Evolutionary conservation across 1,284 basidiomycete genomes (phyloP).

Genomic region (Moesziomyces antarcticus): DNA sequence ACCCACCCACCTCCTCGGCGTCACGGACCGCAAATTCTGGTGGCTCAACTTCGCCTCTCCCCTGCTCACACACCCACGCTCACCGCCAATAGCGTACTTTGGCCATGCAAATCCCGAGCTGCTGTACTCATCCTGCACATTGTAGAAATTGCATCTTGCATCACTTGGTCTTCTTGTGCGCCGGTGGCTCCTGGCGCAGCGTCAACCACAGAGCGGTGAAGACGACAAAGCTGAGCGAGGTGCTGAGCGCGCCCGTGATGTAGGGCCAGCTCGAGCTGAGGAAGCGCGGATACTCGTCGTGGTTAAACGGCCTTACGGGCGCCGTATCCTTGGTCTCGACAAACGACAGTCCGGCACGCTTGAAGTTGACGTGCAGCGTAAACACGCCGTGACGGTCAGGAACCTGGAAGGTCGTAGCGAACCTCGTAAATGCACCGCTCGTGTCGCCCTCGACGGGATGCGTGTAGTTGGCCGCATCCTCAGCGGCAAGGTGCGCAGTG

Average conservation of each 20-base stretch:
- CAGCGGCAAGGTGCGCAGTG: slow-evolving; percentile 46
- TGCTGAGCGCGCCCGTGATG: slow-evolving; percentile 88
- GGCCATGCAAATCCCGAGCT: slow-evolving; percentile 10
- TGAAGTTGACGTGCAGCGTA: slow-evolving; percentile 90
- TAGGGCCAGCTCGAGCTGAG: slow-evolving; percentile 94
- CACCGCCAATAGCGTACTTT: slow-evolving; percentile 17
- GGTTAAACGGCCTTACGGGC: slow-evolving; percentile 89
- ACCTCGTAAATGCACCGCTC: slow-evolving; percentile 70
- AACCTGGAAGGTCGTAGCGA: slow-evolving; percentile 81
- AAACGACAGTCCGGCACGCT: slow-evolving; percentile 83
- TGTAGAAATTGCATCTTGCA: not conserved
- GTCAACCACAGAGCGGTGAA: slow-evolving; percentile 84
- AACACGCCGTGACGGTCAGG: slow-evolving; percentile 98
- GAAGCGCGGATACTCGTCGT: slow-evolving; percentile 94
- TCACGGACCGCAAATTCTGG: slow-evolving; percentile 38
- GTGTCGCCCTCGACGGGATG: slow-evolving; percentile 20
- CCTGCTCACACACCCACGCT: not conserved
- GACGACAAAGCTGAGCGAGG: slow-evolving; percentile 81
- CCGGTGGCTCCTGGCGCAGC: slow-evolving; percentile 13
- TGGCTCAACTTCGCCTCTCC: slow-evolving; percentile 33
- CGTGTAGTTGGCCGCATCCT: slow-evolving; percentile 15
- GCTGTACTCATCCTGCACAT: slow-evolving; percentile 6
- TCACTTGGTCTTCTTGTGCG: slow-evolving; percentile 30
- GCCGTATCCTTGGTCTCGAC: slow-evolving; percentile 79
- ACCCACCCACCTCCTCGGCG: slow-evolving; percentile 25